Percentiles rank a stretch among this genome's conserved stretches.
Evolutionary conservation across 2,329 filamentous ascomycete genomes (phyloP).

Genomic region (Colletotrichum coccodes): DNA sequence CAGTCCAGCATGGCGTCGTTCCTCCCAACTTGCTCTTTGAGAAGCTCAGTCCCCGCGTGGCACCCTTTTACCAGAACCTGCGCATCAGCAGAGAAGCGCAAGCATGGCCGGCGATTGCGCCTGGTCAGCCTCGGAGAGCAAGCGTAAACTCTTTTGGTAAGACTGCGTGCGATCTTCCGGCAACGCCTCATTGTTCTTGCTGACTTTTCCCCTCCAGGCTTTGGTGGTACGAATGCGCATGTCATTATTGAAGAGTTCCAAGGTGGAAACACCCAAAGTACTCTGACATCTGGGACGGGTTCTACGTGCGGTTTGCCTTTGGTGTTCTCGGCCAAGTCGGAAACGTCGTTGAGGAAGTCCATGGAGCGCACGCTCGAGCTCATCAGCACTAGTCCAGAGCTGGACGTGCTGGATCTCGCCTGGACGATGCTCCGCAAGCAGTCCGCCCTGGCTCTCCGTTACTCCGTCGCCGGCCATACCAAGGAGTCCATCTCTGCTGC

Average conservation of each 20-base stretch:
- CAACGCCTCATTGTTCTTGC: too few relatives aligned
- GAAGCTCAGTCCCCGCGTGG: conserved; percentile 39
- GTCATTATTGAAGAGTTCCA: conserved; percentile 1
- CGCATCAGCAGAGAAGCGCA: background rate
- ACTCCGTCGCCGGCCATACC: background rate
- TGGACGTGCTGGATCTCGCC: background rate
- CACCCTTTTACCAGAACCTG: conserved; percentile 32
- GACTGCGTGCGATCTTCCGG: background rate
- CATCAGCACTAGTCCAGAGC: background rate
- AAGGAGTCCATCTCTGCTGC: background rate
- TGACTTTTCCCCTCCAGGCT: too few relatives aligned
- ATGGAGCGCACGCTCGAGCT: background rate
- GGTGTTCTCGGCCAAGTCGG: conserved; percentile 2
- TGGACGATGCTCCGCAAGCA: background rate
- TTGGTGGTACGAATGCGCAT: conserved; percentile 18
- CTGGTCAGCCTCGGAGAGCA: background rate
- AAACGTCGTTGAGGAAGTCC: background rate
- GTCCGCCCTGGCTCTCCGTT: background rate
- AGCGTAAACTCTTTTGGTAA: conserved; percentile 3
- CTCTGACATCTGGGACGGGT: too few relatives aligned
- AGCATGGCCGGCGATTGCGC: background rate
- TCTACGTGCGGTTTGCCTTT: background rate
- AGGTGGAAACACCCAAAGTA: background rate
- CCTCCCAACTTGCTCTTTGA: conserved; percentile 45
- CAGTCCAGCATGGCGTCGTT: conserved; percentile 35